These are phyloP conservation scores for Achaetomium macrosporum DNA, from an alignment of 2,329 filamentous ascomycete genomes.

Conservation along the genomic window DNA sequence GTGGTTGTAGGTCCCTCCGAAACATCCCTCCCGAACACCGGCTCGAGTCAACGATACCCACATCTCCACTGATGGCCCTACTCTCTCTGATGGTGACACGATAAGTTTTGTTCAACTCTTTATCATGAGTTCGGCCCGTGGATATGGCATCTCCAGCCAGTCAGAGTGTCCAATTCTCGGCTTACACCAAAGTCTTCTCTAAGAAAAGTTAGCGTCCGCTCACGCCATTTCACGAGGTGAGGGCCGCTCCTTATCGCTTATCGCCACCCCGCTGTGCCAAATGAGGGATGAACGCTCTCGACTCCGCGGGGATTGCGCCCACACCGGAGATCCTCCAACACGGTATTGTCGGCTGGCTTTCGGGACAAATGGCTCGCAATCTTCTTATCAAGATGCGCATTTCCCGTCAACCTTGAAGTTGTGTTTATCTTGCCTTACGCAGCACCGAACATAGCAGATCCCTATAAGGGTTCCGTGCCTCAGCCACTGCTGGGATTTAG, in stretches of 20 bases:
- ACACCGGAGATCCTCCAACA: conserved; percentile 14
- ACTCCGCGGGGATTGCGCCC: conserved; percentile 13
- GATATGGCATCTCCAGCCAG: conserved; percentile 9
- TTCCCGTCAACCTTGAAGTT: not conserved
- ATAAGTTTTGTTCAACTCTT: conserved; percentile 6
- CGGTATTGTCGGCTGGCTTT: not conserved
- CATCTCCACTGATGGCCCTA: conserved; percentile 19
- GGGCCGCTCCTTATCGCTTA: conserved; percentile 17
- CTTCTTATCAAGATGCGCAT: conserved; percentile 3
- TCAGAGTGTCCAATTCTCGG: conserved; percentile 15
- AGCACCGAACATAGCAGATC: no score
- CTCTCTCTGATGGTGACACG: conserved; percentile 5
- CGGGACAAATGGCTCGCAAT: not conserved
- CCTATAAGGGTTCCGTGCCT: no score
- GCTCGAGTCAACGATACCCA: conserved; percentile 8
- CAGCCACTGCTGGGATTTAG: no score
- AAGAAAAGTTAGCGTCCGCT: conserved; percentile 21
- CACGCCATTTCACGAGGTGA: conserved; percentile 24
- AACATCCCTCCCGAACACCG: not conserved
- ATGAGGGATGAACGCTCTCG: not conserved
- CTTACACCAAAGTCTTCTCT: conserved; percentile 20
- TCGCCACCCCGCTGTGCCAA: conserved; percentile 14
- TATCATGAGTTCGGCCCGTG: conserved; percentile 1
- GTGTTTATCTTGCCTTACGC: no score
- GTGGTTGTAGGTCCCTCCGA: not conserved